phyloP scores from a whole-genome alignment of 2,329 filamentous ascomycete genomes.

The Botrytis fabae region DNA sequence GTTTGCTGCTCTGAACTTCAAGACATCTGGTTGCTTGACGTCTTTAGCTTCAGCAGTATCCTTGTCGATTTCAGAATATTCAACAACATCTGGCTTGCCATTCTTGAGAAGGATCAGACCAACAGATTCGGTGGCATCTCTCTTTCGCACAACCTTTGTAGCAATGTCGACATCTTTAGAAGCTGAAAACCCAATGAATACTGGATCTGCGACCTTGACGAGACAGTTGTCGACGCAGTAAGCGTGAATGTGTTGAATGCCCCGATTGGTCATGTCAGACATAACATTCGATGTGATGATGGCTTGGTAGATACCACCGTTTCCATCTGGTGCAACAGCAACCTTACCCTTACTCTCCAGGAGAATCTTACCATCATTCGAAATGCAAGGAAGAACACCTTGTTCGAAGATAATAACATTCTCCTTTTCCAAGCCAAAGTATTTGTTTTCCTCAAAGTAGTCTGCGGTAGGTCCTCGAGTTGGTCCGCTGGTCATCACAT shows the following conservation, averaged over 20 bases:
- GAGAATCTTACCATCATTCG: slow-evolving; percentile 95
- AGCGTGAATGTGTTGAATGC: slow-evolving; percentile 91
- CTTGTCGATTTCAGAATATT: slow-evolving; percentile 95
- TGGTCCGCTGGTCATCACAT: slow-evolving; percentile 98
- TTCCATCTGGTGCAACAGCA: slow-evolving; percentile 94
- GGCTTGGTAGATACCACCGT: slow-evolving; percentile 94
- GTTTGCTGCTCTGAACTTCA: slow-evolving; percentile 97
- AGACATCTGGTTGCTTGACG: slow-evolving; percentile 71
- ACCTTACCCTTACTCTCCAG: slow-evolving; percentile 87
- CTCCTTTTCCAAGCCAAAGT: slow-evolving; percentile 83
- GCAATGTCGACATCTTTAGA: slow-evolving; percentile 89
- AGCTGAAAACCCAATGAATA: slow-evolving; percentile 92
- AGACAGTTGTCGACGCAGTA: slow-evolving; percentile 99
- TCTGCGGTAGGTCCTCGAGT: slow-evolving; percentile 88
- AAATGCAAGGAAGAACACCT: slow-evolving; percentile 93
- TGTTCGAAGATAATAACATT: slow-evolving; percentile 96
- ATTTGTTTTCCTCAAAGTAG: slow-evolving; percentile 86
- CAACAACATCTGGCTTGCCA: slow-evolving; percentile 93
- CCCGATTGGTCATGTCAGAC: slow-evolving; percentile 83
- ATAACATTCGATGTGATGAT: slow-evolving; percentile 78
- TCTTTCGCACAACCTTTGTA: slow-evolving; percentile 99
- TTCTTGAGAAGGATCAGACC: slow-evolving; percentile 94
- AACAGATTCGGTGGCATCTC: slow-evolving; percentile 92
- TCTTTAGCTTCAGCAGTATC: slow-evolving; percentile 89
- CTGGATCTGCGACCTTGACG: slow-evolving; percentile 96